phyloP scores from a whole-genome alignment of 176 grass and related monocot genomes.

The Tillandsia fasciculata region DNA sequence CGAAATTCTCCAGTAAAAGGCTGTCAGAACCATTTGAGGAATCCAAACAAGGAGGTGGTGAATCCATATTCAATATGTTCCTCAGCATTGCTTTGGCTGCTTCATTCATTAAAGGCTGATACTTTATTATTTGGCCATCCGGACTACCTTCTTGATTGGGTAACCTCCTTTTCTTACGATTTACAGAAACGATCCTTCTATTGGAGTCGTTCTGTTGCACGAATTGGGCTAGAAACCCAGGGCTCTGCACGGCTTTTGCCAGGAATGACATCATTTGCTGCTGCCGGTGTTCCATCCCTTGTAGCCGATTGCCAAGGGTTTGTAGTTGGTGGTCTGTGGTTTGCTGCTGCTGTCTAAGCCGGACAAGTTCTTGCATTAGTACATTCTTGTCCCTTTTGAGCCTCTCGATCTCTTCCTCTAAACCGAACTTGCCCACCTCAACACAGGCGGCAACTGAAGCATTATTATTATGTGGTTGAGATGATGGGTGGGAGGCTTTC shows the following conservation, averaged over 20 bases:
- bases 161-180: slow-evolving; percentile 70
- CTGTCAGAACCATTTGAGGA: slow-evolving; percentile 36
- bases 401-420: slow-evolving; percentile 86
- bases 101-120: slow-evolving; percentile 85
- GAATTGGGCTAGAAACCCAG: slow-evolving; percentile 76
- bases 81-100: slow-evolving; percentile 87
- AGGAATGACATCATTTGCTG: slow-evolving; percentile 98
- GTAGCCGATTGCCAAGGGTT: slow-evolving; percentile 67
- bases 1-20: slow-evolving; percentile 47
- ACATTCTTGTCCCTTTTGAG: slow-evolving; percentile 98
- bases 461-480: slow-evolving; percentile 38
- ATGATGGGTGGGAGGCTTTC: slow-evolving; percentile 58
- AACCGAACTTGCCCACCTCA: slow-evolving; percentile 88
- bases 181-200: slow-evolving; percentile 39
- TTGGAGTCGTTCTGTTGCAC: slow-evolving; percentile 82
- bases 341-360: slow-evolving; percentile 81
- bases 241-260: slow-evolving; percentile 81
- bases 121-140: slow-evolving; percentile 93
- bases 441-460: slow-evolving; percentile 65
- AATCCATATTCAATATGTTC: slow-evolving; percentile 71
- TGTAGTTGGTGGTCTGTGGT: slow-evolving; percentile 77
- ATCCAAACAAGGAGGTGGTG: slow-evolving; percentile 46
- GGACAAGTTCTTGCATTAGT: slow-evolving; percentile 90
- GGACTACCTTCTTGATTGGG: slow-evolving; percentile 53
- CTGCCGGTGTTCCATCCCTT: slow-evolving; percentile 85